A percentile compares a stretch with the other conserved stretches of the same genome.
phyloP scores from a whole-genome alignment of 2,329 filamentous ascomycete species.

The Pochonia chlamydosporia region DNA sequence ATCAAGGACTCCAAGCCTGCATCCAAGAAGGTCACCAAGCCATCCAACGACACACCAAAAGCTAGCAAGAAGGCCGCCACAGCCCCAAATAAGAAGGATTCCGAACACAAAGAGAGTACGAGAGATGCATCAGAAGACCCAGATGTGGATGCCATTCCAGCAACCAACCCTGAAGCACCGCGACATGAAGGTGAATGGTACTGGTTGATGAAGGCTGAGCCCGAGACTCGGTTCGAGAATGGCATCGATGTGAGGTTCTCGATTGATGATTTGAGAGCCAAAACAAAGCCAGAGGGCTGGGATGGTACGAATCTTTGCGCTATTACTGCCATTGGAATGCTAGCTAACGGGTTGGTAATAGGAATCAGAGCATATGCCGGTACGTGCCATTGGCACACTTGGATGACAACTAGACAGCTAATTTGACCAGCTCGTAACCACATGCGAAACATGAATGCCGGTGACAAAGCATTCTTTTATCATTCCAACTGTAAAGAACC shows the following conservation, averaged over 20 bases:
- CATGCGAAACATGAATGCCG: constrained; percentile 83
- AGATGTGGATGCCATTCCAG: constrained; percentile 28
- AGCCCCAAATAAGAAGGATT: constrained; percentile 1
- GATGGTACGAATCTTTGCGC: constrained; percentile 56
- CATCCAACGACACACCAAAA: not conserved
- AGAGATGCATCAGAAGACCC: constrained; percentile 20
- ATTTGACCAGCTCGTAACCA: constrained; percentile 68
- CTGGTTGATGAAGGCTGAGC: constrained; percentile 86
- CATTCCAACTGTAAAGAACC: constrained; percentile 90
- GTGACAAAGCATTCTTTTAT: constrained; percentile 94
- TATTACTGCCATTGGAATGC: not conserved
- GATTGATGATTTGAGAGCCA: constrained; percentile 78
- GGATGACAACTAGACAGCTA: not conserved
- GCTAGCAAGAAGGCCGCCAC: not conserved
- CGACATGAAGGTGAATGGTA: constrained; percentile 45
- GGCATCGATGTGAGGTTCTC: constrained; percentile 88
- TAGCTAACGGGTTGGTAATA: constrained; percentile 15
- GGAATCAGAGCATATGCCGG: constrained; percentile 46
- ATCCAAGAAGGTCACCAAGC: not conserved
- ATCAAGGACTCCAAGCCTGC: not conserved
- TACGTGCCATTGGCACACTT: constrained; percentile 14
- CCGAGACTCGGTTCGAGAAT: constrained; percentile 78
- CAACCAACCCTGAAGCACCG: constrained; percentile 30
- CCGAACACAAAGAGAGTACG: not conserved
- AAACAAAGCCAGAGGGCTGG: constrained; percentile 79